Conservation (phyloP, 441 rosid species). For the Breynia disticha region DNA sequence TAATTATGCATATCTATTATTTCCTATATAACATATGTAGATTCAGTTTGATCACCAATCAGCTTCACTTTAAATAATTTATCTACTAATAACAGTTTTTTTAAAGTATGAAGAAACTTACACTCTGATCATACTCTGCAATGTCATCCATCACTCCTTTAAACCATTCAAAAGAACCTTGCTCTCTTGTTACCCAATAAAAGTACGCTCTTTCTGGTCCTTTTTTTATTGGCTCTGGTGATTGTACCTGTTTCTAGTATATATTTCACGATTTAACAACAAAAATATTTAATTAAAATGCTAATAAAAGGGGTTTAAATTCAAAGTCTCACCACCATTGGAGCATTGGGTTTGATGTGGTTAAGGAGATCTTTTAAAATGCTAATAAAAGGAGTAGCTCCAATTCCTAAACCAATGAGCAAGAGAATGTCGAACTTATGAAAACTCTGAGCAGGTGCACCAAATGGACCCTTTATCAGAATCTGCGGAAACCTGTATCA, state of each 20-base stretch:
- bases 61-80: neutral
- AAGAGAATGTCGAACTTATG: slow-evolving; percentile 63
- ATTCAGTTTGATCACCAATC: neutral
- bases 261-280: too few relatives aligned
- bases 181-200: slow-evolving; percentile 97
- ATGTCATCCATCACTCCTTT: slow-evolving; percentile 98
- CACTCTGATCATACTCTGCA: slow-evolving; percentile 60
- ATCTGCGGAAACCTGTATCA: slow-evolving; percentile 54
- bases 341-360: slow-evolving; percentile 31
- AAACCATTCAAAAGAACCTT: slow-evolving; percentile 93
- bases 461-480: slow-evolving; percentile 75
- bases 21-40: slow-evolving; percentile 36
- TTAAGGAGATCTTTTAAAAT: slow-evolving; percentile 78
- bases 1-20: slow-evolving; percentile 96
- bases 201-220: slow-evolving; percentile 88
- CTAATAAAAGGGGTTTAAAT: too few relatives aligned
- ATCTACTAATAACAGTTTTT: too few relatives aligned
- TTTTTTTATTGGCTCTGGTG: slow-evolving; percentile 25
- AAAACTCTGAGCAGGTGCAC: slow-evolving; percentile 91
- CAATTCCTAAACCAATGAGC: slow-evolving; percentile 83
- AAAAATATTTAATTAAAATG: too few relatives aligned
- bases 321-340: too few relatives aligned
- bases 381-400: slow-evolving; percentile 96
- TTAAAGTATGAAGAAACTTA: slow-evolving; percentile 15
- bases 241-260: slow-evolving; percentile 8